phyloP scores from a whole-genome alignment of 306 rosid species.

The Quercus bicolor region DNA sequence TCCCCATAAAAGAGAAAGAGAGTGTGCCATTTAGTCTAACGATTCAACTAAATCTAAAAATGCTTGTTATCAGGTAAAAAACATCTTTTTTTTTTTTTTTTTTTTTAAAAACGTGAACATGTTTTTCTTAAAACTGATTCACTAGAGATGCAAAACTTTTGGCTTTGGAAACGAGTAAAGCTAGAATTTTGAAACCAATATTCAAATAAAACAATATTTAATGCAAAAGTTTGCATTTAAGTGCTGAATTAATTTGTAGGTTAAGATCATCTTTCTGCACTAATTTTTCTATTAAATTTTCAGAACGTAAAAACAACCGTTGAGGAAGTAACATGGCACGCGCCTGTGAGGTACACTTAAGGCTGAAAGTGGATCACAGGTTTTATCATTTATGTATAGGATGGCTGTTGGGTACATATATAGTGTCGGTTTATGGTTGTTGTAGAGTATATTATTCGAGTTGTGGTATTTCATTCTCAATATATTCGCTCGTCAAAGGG shows the following conservation, averaged over 20 bases:
- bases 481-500: constrained; percentile 45
- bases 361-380: constrained; percentile 10
- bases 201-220: too few species aligned
- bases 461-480: constrained; percentile 44
- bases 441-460: constrained; percentile 23
- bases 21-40: too few species aligned
- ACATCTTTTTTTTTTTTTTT: too few species aligned
- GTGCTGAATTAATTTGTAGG: not conserved
- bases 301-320: not conserved
- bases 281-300: not conserved
- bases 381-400: not conserved
- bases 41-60: too few species aligned
- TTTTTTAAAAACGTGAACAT: too few species aligned
- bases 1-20: too few species aligned
- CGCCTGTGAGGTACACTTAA: not conserved
- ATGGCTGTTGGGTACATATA: constrained; percentile 17
- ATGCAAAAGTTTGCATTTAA: not conserved
- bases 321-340: not conserved
- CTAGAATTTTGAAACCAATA: too few species aligned
- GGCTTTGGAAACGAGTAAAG: too few species aligned
- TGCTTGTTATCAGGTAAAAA: too few species aligned
- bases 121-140: too few species aligned
- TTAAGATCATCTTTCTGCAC: not conserved
- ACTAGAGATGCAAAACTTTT: too few species aligned
- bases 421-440: constrained; percentile 28